These are phyloP conservation scores for Hyaloscypha variabilis DNA, from an alignment of 495 filamentous ascomycete species.

Conservation along the genomic window DNA sequence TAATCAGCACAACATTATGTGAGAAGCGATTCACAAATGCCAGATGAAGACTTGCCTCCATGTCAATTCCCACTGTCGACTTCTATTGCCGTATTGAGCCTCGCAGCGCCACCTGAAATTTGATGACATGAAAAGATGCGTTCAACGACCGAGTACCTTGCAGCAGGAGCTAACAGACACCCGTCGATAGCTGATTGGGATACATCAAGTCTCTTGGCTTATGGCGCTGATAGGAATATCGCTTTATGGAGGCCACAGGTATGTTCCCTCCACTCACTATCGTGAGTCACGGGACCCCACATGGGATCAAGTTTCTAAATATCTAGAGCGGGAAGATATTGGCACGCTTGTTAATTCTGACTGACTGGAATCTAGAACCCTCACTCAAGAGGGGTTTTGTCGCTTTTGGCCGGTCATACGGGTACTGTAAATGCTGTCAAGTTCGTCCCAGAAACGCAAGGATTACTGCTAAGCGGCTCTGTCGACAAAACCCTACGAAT, in stretches of 20 bases:
- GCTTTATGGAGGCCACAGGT: constrained; percentile 88
- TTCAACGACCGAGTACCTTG: constrained; percentile 57
- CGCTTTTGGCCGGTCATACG: constrained; percentile 77
- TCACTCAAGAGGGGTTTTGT: constrained; percentile 55
- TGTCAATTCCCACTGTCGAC: neutral
- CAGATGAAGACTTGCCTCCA: neutral
- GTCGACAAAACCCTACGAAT: constrained; percentile 78
- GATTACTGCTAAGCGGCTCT: constrained; percentile 72
- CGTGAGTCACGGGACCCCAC: neutral
- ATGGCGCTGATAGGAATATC: constrained; percentile 85
- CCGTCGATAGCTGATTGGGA: constrained; percentile 92
- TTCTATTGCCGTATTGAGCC: neutral
- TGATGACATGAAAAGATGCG: constrained; percentile 19
- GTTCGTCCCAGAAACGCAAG: constrained; percentile 61
- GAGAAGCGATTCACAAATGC: neutral
- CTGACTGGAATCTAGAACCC: constrained; percentile 17
- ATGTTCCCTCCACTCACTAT: constrained; percentile 24
- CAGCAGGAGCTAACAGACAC: constrained; percentile 87
- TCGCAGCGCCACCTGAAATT: too few relatives aligned
- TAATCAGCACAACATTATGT: neutral
- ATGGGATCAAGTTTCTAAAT: neutral
- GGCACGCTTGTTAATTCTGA: constrained; percentile 4
- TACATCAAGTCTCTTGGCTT: constrained; percentile 70
- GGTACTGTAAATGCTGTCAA: constrained; percentile 83
- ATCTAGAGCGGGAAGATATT: neutral